Conservation (phyloP, 306 rosid genomes). For the Fragaria iinumae region DNA sequence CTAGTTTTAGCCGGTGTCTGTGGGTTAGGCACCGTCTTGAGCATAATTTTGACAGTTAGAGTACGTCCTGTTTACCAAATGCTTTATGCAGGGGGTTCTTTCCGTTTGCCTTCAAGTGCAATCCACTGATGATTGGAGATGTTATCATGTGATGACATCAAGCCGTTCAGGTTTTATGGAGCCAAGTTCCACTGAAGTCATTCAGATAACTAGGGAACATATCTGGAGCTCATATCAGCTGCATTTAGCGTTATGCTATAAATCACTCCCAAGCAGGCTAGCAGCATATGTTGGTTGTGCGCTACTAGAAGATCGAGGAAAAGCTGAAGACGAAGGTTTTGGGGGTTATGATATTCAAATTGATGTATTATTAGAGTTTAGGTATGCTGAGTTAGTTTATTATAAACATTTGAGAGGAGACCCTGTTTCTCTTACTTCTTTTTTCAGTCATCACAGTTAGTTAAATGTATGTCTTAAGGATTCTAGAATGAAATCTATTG, state of each 20-base stretch:
- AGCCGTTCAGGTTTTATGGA: conserved; percentile 6
- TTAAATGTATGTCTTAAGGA: not conserved
- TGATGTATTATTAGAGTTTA: not conserved
- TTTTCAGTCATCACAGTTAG: not conserved
- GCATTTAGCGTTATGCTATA: not conserved
- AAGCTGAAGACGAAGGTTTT: conserved; percentile 3
- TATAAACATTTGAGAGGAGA: not conserved
- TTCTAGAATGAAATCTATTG: conserved; percentile 4
- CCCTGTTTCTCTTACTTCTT: no score
- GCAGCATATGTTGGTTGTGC: conserved; percentile 3
- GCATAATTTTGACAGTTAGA: conserved; percentile 64
- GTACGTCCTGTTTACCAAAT: conserved; percentile 67
- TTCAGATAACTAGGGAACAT: conserved; percentile 15
- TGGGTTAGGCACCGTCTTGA: conserved; percentile 64
- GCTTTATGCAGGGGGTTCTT: conserved; percentile 67
- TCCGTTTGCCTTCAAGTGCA: conserved; percentile 42
- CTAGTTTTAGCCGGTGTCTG: conserved; percentile 58
- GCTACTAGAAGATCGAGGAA: conserved; percentile 6
- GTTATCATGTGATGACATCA: not conserved
- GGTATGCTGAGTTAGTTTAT: not conserved
- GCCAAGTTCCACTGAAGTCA: not conserved
- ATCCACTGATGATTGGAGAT: conserved; percentile 20
- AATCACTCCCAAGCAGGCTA: not conserved
- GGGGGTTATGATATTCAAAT: conserved; percentile 3
- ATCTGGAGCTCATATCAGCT: conserved; percentile 1